These are phyloP conservation scores for Populus ilicifolia DNA, from an alignment of 345 rosid species.

Conservation along the genomic window DNA sequence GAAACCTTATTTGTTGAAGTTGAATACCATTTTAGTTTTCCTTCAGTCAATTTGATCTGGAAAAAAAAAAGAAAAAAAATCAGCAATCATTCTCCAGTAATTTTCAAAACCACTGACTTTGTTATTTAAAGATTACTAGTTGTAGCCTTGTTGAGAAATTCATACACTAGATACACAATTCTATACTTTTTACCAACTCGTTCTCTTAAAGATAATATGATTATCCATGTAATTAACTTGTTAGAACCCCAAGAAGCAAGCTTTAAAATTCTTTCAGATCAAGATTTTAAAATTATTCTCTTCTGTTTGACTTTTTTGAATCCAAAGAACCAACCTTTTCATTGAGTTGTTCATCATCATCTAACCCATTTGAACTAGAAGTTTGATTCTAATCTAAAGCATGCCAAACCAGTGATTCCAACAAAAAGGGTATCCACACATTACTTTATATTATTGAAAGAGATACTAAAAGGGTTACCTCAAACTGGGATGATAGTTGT, in stretches of 20 bases:
- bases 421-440: background rate
- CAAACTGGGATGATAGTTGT: constrained; percentile 7
- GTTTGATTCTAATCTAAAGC: background rate
- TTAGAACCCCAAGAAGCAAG: too few relatives aligned
- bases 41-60: too few relatives aligned
- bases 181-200: too few relatives aligned
- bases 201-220: too few relatives aligned
- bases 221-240: too few relatives aligned
- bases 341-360: background rate
- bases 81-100: too few relatives aligned
- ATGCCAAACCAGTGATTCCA: background rate
- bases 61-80: too few relatives aligned
- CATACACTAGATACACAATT: too few relatives aligned
- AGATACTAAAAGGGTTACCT: constrained; percentile 6
- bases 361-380: background rate
- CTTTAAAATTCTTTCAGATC: too few relatives aligned
- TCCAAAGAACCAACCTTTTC: background rate
- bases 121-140: background rate
- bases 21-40: too few relatives aligned
- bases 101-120: background rate
- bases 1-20: too few relatives aligned
- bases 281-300: background rate
- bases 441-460: background rate
- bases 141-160: background rate
- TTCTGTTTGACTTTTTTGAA: background rate